A percentile compares a stretch with the other conserved stretches of the same genome.
These are phyloP conservation scores for Suillus hirtellus DNA, from an alignment of 768 basidiomycete genomes.

Conservation along the genomic window DNA sequence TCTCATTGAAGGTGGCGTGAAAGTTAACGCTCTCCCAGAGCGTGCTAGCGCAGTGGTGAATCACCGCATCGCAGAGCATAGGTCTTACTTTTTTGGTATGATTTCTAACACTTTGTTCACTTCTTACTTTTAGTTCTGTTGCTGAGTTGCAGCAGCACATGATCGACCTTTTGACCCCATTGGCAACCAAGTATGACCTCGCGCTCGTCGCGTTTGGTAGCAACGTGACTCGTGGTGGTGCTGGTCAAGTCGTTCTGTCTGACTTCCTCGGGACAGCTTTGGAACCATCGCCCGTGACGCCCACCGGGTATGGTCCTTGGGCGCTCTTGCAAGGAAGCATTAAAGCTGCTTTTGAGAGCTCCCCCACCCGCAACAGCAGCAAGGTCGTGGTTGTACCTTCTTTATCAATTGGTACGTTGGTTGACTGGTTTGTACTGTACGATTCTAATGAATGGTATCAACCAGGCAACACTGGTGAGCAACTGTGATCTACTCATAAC, in stretches of 20 bases:
- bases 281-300: constrained; percentile 68
- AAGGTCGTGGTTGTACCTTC: constrained; percentile 19
- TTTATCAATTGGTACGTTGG: constrained; percentile 15
- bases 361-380: constrained; percentile 12
- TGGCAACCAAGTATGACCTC: constrained; percentile 55
- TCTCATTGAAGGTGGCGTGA: constrained; percentile 61
- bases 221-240: constrained; percentile 34
- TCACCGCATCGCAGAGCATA: constrained; percentile 64
- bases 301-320: constrained; percentile 19
- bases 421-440: background rate
- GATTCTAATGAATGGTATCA: background rate
- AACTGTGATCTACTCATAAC: background rate
- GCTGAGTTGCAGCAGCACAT: constrained; percentile 22
- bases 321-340: constrained; percentile 28
- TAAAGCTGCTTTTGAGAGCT: constrained; percentile 34
- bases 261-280: constrained; percentile 51
- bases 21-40: constrained; percentile 77
- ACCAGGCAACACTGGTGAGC: constrained; percentile 22
- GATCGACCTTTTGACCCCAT: constrained; percentile 33
- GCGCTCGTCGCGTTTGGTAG: constrained; percentile 58
- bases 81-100: constrained; percentile 34
- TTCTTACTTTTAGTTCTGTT: constrained; percentile 16
- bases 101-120: background rate
- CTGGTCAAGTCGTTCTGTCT: constrained; percentile 49
- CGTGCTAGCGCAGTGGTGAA: constrained; percentile 64